These are phyloP conservation scores for Cryptosporidium ubiquitum DNA, from an alignment of 169 alveolate species.

Conservation along the genomic window DNA sequence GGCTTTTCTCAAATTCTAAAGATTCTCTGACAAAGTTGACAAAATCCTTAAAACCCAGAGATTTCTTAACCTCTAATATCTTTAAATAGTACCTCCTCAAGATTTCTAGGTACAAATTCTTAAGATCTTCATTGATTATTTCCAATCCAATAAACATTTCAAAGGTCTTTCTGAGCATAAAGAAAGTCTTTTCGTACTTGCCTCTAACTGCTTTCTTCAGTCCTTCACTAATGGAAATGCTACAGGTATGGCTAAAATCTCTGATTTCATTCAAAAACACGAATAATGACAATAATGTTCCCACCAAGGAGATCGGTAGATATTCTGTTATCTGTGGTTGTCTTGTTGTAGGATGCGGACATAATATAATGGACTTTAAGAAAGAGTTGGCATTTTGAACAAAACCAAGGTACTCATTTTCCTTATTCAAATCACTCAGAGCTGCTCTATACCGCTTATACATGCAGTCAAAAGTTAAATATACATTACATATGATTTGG, in stretches of 20 bases:
- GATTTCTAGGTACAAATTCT: not conserved
- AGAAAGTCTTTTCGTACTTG: not conserved
- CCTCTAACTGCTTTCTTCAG: not conserved
- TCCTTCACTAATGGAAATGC: not conserved
- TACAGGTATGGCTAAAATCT: not conserved
- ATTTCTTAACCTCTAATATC: not conserved
- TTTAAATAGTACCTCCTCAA: constrained; percentile 10
- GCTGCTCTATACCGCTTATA: constrained; percentile 9
- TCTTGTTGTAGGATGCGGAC: not conserved
- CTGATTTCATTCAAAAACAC: constrained; percentile 7
- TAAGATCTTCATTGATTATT: not conserved
- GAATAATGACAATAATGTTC: constrained; percentile 8
- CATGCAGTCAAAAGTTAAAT: constrained; percentile 43
- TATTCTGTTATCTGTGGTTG: not conserved
- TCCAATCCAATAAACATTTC: constrained; percentile 34
- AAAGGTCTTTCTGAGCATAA: constrained; percentile 20
- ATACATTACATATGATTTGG: constrained; percentile 51
- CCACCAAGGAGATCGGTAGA: constrained; percentile 27
- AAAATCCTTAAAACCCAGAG: constrained; percentile 17
- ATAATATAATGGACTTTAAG: constrained; percentile 1
- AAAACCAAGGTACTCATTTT: constrained; percentile 33
- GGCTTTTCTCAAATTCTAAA: constrained; percentile 14
- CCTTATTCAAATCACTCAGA: not conserved
- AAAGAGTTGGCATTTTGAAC: constrained; percentile 23
- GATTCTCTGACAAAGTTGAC: constrained; percentile 20